Evolutionary conservation across 805 yeast species (phyloP).

Genomic region (Lipomyces yamadae): DNA sequence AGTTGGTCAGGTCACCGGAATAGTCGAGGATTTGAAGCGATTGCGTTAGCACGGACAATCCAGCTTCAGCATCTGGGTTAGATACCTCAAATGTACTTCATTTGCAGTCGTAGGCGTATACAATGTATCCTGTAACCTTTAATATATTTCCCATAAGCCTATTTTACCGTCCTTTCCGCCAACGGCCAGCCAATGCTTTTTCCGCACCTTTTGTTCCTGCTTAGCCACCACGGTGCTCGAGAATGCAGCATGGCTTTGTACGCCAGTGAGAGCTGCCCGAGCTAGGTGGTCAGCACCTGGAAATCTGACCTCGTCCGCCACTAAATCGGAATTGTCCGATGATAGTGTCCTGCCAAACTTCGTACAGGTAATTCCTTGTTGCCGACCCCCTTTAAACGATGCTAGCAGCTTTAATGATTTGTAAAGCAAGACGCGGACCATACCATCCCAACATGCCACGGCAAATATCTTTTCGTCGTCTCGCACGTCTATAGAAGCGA

Average conservation of each 20-base stretch:
- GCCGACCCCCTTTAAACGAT: conserved; percentile 43
- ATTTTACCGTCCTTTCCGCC: conserved; percentile 64
- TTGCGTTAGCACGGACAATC: conserved; percentile 20
- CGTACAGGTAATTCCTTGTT: conserved; percentile 42
- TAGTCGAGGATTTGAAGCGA: conserved; percentile 35
- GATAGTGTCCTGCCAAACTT: conserved; percentile 31
- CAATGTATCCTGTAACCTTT: not conserved
- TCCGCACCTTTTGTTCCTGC: conserved; percentile 14
- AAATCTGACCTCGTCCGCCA: not conserved
- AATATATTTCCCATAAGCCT: conserved; percentile 47
- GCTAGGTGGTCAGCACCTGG: not conserved
- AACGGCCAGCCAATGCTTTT: conserved; percentile 49
- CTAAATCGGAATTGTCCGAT: not conserved
- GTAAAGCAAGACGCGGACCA: conserved; percentile 44
- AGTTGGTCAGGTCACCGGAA: conserved; percentile 18
- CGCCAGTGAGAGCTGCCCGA: not conserved
- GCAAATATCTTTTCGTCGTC: conserved; percentile 39
- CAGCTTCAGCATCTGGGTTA: not conserved
- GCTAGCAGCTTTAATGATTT: conserved; percentile 43
- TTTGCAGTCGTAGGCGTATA: not conserved
- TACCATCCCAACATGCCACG: conserved; percentile 52
- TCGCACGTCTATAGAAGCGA: conserved; percentile 41
- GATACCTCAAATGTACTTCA: not conserved
- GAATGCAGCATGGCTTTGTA: not conserved
- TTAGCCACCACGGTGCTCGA: not conserved